phyloP scores from a whole-genome alignment of 2,329 filamentous ascomycete genomes.

The Fusarium robinianum region DNA sequence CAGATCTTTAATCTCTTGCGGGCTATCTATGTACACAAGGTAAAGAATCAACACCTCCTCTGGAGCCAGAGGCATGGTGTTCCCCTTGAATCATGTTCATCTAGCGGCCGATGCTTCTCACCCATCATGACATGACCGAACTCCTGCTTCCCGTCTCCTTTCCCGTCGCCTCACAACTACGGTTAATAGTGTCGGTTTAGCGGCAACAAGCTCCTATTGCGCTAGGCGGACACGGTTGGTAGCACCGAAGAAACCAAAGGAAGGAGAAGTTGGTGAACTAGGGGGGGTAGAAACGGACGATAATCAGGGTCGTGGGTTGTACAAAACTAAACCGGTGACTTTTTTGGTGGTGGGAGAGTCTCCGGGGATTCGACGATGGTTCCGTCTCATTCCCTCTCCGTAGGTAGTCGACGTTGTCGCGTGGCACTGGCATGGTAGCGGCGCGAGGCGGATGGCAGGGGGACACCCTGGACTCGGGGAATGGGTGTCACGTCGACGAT shows the following conservation, averaged over 20 bases:
- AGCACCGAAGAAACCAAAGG: slow-evolving; percentile 20
- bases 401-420: slow-evolving; percentile 21
- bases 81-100: neutral
- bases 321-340: slow-evolving; percentile 22
- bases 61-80: too few species aligned
- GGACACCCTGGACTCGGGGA: slow-evolving; percentile 6
- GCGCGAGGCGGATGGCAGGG: slow-evolving; percentile 10
- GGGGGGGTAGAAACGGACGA: slow-evolving; percentile 5
- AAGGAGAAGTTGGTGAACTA: slow-evolving; percentile 19
- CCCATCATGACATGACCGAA: too few species aligned
- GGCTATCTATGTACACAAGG: too few species aligned
- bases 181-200: slow-evolving; percentile 18
- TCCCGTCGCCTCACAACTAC: slow-evolving; percentile 4
- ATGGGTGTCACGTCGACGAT: neutral
- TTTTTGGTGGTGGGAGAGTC: slow-evolving; percentile 3
- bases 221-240: slow-evolving; percentile 27
- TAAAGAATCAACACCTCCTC: too few species aligned
- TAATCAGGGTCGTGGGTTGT: slow-evolving; percentile 10
- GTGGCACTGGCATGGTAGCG: slow-evolving; percentile 31
- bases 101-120: neutral
- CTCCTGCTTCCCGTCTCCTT: too few species aligned
- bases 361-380: neutral
- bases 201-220: slow-evolving; percentile 12
- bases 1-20: too few species aligned
- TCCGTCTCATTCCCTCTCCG: neutral